Conservation (phyloP, 75 land plant genomes). For the Ceratopteris richardii region DNA sequence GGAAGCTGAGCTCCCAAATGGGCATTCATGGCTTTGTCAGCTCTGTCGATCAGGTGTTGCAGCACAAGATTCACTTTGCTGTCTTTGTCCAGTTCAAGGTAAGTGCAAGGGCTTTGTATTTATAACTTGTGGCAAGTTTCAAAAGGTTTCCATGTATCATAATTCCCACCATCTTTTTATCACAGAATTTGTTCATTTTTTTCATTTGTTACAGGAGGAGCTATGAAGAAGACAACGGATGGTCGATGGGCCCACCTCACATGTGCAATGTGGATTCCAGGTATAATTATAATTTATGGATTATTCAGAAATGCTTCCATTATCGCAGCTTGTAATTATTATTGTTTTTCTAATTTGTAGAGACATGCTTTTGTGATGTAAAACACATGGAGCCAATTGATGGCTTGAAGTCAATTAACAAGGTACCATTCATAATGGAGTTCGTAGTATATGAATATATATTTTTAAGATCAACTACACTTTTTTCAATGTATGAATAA, state of each 20-base stretch:
- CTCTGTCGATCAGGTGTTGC: slow-evolving; percentile 87
- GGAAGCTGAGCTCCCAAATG: slow-evolving; percentile 68
- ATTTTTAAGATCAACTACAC: no score
- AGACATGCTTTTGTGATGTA: slow-evolving; percentile 79
- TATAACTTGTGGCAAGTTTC: no score
- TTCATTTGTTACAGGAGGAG: slow-evolving; percentile 52
- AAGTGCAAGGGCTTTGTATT: no score
- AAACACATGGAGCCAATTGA: slow-evolving; percentile 96
- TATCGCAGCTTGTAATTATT: no score
- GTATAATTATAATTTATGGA: no score
- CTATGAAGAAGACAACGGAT: slow-evolving; percentile 89
- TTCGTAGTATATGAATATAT: no score
- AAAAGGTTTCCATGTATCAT: no score
- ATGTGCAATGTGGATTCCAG: slow-evolving; percentile 99
- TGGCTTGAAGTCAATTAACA: slow-evolving; percentile 68
- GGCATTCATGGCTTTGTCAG: slow-evolving; percentile 82
- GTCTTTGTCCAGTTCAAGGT: slow-evolving; percentile 90
- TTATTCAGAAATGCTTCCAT: no score
- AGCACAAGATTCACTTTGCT: slow-evolving; percentile 58
- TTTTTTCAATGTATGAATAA: no score
- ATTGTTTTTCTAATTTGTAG: slow-evolving; percentile 32
- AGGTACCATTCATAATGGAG: slow-evolving; percentile 29
- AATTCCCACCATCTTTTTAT: no score
- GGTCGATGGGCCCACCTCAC: slow-evolving; percentile 96
- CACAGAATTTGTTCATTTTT: not conserved